phyloP scores from a whole-genome alignment of 345 rosid species.

The Eucalyptus marginata region DNA sequence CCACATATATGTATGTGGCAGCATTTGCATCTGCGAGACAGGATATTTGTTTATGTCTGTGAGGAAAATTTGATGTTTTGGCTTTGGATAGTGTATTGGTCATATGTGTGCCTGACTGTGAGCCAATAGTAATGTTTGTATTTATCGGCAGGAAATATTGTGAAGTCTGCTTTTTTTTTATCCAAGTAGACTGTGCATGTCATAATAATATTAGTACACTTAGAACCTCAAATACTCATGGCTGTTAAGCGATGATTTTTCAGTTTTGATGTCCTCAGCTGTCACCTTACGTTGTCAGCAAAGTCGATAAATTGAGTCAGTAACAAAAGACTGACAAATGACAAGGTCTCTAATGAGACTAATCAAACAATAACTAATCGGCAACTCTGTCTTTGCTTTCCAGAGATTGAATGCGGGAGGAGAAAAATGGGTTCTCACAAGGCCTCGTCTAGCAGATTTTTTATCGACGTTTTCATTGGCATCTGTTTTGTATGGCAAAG shows the following conservation, averaged over 20 bases:
- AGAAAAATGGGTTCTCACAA: conserved; percentile 29
- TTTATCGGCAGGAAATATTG: background rate
- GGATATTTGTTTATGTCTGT: background rate
- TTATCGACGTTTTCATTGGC: conserved; percentile 25
- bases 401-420: conserved; percentile 21
- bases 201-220: background rate
- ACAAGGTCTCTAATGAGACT: background rate
- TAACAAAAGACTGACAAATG: background rate
- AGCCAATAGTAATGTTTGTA: background rate
- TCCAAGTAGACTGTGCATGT: background rate
- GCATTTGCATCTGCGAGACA: background rate
- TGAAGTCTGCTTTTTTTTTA: background rate
- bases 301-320: background rate
- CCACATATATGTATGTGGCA: background rate
- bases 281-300: background rate
- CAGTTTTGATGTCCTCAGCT: background rate
- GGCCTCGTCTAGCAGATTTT: conserved; percentile 10
- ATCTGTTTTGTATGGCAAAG: conserved; percentile 26
- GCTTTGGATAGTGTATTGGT: background rate
- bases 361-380: background rate
- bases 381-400: background rate
- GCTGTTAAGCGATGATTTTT: background rate
- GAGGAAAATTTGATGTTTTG: background rate
- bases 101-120: background rate
- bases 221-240: background rate